A percentile compares a stretch with the other conserved stretches of the same genome.
Evolutionary conservation across 352 stramenopile genomes (phyloP).

Genomic region (Pythium insidiosum): DNA sequence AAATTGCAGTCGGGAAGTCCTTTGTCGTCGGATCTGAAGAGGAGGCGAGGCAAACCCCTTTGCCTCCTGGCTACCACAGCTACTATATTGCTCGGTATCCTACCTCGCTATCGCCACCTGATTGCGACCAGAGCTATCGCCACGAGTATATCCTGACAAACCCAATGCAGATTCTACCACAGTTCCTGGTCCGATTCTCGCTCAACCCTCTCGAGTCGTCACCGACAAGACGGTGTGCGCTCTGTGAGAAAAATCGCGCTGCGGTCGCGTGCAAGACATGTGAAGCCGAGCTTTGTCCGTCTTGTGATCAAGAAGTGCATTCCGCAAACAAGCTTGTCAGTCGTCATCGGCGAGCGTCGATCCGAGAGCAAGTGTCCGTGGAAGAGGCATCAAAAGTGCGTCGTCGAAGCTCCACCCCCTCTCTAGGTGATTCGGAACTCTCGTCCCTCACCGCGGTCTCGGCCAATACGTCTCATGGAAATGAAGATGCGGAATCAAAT

Average conservation of each 20-base stretch:
- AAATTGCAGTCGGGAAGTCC: constrained; percentile 59
- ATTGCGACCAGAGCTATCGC: constrained; percentile 18
- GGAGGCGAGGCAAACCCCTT: constrained; percentile 18
- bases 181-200: constrained; percentile 62
- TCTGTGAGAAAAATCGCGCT: constrained; percentile 55
- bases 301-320: constrained; percentile 65
- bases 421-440: constrained; percentile 2
- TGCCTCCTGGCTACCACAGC: constrained; percentile 67
- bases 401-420: constrained; percentile 29
- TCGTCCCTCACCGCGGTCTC: constrained; percentile 1
- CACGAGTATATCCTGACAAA: constrained; percentile 75
- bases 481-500: constrained; percentile 25
- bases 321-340: constrained; percentile 77
- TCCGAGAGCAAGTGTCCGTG: constrained; percentile 10
- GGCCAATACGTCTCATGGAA: no score
- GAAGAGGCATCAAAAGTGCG: constrained; percentile 14
- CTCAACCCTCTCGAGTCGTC: constrained; percentile 27
- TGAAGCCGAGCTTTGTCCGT: constrained; percentile 52
- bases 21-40: constrained; percentile 37
- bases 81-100: constrained; percentile 39
- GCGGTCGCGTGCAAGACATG: constrained; percentile 48
- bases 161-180: constrained; percentile 51
- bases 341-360: constrained; percentile 44
- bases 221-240: constrained; percentile 22
- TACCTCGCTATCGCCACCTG: background rate